Evolutionary conservation across 495 filamentous ascomycete species (phyloP).

Genomic region (Cudoniella acicularis): DNA sequence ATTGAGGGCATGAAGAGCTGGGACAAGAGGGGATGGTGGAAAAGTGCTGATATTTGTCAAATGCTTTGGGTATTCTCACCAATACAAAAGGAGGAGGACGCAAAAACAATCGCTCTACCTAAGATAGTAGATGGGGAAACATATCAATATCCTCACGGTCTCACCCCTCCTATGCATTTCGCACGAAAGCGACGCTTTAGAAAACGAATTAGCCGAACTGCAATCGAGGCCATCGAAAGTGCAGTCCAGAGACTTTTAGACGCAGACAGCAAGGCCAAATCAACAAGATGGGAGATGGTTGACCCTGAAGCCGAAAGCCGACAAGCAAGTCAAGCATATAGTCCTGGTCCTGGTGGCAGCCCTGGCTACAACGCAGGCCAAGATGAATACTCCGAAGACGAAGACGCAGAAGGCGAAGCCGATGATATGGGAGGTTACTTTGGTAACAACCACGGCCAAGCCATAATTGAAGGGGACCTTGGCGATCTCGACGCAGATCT

Average conservation of each 20-base stretch:
- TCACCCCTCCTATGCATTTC: slow-evolving; percentile 88
- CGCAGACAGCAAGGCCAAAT: slow-evolving; percentile 59
- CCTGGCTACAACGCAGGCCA: slow-evolving; percentile 24
- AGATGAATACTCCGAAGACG: slow-evolving; percentile 38
- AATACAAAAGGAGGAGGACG: slow-evolving; percentile 70
- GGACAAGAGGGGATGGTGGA: slow-evolving; percentile 88
- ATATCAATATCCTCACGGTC: slow-evolving; percentile 82
- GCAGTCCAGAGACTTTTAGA: slow-evolving; percentile 73
- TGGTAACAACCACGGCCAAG: slow-evolving; percentile 7
- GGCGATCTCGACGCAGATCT: slow-evolving; percentile 30
- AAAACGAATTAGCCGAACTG: slow-evolving; percentile 72
- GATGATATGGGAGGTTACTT: slow-evolving; percentile 32
- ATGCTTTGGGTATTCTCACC: slow-evolving; percentile 81
- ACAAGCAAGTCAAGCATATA: slow-evolving; percentile 42
- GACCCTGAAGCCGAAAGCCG: slow-evolving; percentile 55
- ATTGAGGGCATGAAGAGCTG: slow-evolving; percentile 96
- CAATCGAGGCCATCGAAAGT: slow-evolving; percentile 84
- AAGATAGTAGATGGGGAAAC: slow-evolving; percentile 57
- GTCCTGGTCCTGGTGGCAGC: slow-evolving; percentile 32
- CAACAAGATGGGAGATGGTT: slow-evolving; percentile 57
- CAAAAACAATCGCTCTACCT: slow-evolving; percentile 61
- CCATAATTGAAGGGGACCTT: slow-evolving; percentile 7
- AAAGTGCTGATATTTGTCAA: slow-evolving; percentile 90
- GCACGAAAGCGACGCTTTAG: slow-evolving; percentile 83
- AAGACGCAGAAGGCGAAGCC: slow-evolving; percentile 46